Percentiles rank a stretch among this genome's conserved stretches.
Conservation (phyloP, 768 basidiomycete species). For the Pleurotus ostreatus region DNA sequence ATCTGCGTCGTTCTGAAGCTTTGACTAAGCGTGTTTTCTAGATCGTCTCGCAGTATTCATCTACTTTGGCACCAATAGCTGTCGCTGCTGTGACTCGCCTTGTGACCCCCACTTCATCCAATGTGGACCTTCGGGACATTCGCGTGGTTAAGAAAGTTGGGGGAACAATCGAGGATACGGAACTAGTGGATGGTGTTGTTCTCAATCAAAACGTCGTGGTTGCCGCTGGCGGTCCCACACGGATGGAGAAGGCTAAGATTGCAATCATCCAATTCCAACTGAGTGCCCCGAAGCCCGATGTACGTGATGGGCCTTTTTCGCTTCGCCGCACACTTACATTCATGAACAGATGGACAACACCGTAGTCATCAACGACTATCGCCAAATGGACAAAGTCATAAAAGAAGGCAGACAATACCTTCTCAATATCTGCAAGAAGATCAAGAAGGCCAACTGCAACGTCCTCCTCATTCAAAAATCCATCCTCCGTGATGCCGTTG, state of each 20-base stretch:
- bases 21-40: constrained; percentile 23
- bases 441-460: constrained; percentile 99
- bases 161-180: constrained; percentile 98
- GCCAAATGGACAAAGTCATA: constrained; percentile 99
- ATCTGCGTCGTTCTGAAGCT: too few species aligned
- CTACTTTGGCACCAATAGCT: constrained; percentile 96
- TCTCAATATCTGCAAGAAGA: constrained; percentile 97
- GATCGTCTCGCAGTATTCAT: constrained; percentile 99
- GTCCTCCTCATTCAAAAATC: constrained; percentile 99
- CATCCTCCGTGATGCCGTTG: constrained; percentile 98
- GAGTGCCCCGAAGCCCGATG: constrained; percentile 96
- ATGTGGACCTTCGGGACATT: constrained; percentile 95
- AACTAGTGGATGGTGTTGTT: constrained; percentile 95
- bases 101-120: constrained; percentile 82
- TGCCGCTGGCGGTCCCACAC: constrained; percentile 87
- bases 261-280: constrained; percentile 98
- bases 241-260: constrained; percentile 98
- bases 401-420: constrained; percentile 98
- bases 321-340: constrained; percentile 12
- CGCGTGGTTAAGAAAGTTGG: constrained; percentile 98
- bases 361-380: constrained; percentile 97
- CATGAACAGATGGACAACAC: constrained; percentile 94
- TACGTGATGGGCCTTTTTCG: constrained; percentile 23
- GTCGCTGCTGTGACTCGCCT: constrained; percentile 94
- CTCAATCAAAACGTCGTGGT: constrained; percentile 92